Base-by-base conservation (phyloP, 768 basidiomycete genomes). In the Ramaria rubella region DNA sequence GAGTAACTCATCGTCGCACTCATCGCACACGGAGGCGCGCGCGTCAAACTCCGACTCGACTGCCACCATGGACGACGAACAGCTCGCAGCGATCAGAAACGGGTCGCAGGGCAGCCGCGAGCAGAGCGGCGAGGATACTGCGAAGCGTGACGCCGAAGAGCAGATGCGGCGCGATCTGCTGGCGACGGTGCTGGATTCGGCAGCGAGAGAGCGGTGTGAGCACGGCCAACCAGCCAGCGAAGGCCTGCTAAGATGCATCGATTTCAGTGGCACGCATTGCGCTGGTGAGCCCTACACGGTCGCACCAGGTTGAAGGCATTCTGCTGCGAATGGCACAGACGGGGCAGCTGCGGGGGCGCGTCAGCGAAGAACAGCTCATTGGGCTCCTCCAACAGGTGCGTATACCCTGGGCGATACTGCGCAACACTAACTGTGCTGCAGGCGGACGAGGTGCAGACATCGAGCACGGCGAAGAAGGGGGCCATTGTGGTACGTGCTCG, bases 351-450 rank as follows among this genome's bases (percentile, higher is more conserved):
- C 78, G 86, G 43, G 86, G 85, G 1, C 75, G 83, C 27, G 85
- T 95, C 38, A 81, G 77, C 27, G 93, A 96, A 66, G 72, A 77
- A 46, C 90, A 93, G 67, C 77, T 96, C 53, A 90, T 96, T 61
- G 85, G 83, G 48, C 73, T 95, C 33, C 77, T 95, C 58, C 87
- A 94, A 62, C 90, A 95, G 80, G 93, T 87, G 59, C n/a, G 70
- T 61, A n/a, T n/a, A n/a, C n/a, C n/a, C n/a, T n/a, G n/a, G n/a
- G n/a, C 61, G 52, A 5, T 40, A 34, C 11, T 23, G 12, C 33
- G 50, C 49, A 24, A 7, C 15, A 26, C 7, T 48, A 27, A 34
- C n/a, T 52, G 31, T 55, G 31, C 12, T 34, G 17, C 59, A 83
- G 82, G 77, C 83, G 69, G 81, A 83, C 60, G 76, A 77, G 33